Conservation (phyloP, 2,329 filamentous ascomycete species). For the Fusarium albosuccineum region DNA sequence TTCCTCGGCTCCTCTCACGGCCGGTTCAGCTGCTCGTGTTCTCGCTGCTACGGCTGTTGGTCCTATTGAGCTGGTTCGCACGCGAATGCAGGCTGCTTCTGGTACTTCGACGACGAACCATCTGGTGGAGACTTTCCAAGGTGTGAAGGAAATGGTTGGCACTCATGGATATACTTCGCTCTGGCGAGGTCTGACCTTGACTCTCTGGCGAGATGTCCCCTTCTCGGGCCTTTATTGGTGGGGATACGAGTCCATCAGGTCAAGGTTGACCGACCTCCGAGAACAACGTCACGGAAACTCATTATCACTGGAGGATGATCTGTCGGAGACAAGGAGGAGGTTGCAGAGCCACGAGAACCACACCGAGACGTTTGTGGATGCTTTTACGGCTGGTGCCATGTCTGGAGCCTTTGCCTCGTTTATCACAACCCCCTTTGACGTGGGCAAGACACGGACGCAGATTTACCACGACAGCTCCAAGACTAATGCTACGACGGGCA, state of each 20-base stretch:
- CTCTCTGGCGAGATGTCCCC: constrained; percentile 95
- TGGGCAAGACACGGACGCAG: constrained; percentile 96
- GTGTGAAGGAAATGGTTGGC: constrained; percentile 83
- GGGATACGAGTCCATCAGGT: constrained; percentile 90
- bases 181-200: constrained; percentile 91
- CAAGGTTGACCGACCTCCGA: constrained; percentile 76
- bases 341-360: constrained; percentile 78
- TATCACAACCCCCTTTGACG: constrained; percentile 94
- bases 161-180: constrained; percentile 82
- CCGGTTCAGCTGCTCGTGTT: constrained; percentile 82
- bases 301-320: constrained; percentile 50
- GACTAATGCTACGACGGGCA: constrained; percentile 19
- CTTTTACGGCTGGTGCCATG: constrained; percentile 85
- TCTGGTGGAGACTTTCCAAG: constrained; percentile 82
- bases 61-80: constrained; percentile 94
- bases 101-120: constrained; percentile 72
- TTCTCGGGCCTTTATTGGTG: constrained; percentile 99
- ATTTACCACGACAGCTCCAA: constrained; percentile 72
- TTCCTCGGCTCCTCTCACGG: constrained; percentile 81
- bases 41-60: constrained; percentile 86
- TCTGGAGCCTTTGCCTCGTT: constrained; percentile 90
- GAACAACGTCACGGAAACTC: constrained; percentile 62
- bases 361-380: constrained; percentile 84
- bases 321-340: constrained; percentile 61
- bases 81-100: constrained; percentile 85